Base-by-base conservation (phyloP, 345 rosid genomes). In the Erucastrum elatum region DNA sequence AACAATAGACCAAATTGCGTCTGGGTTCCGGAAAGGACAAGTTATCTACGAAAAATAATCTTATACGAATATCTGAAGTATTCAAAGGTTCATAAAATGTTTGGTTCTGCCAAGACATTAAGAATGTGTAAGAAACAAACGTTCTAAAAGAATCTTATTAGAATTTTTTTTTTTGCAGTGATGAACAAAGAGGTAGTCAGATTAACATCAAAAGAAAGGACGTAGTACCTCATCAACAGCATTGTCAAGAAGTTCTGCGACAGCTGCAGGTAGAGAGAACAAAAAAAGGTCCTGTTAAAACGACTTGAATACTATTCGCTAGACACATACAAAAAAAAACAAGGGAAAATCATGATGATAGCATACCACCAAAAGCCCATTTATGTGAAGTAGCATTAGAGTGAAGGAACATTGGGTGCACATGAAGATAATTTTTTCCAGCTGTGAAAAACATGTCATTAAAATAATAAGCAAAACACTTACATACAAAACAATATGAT, bases 371-470 rank as follows among this genome's bases (percentile, higher is more conserved):
- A 85, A 91, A 92, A 17, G 90, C 97, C 98, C 98, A 94, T 83
- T 92, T 92, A 82, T 92, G 98, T 39, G 98, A 94, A 65, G 98
- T 94, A 72, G 98, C 98, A 87, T 94, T 94, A 65, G 98, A 94
- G 85, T 94, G 98, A 81, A 94, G 97, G 84, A 94, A 94, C 96
- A 91, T 81, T 6, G 98, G 98, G 69, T 92, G 98, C 72, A 94
- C 96, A 81, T 91, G 98, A 58, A 92, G 89, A 86, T 88, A 87
- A 68, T 85, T 92, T 65, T 84, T 90, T 17, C 94, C 92, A 85
- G 82, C 96, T 91, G 84, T 46, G 8, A 77, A 41, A 71, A n/a
- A n/a, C n/a, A n/a, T n/a, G n/a, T n/a, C n/a, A n/a, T n/a, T n/a
- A n/a, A n/a, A 71, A 6, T 13, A 51, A 44, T 80, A 41, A 70